These are phyloP conservation scores for Scytalidium lignicola DNA, from an alignment of 2,329 filamentous ascomycete species.

Conservation along the genomic window DNA sequence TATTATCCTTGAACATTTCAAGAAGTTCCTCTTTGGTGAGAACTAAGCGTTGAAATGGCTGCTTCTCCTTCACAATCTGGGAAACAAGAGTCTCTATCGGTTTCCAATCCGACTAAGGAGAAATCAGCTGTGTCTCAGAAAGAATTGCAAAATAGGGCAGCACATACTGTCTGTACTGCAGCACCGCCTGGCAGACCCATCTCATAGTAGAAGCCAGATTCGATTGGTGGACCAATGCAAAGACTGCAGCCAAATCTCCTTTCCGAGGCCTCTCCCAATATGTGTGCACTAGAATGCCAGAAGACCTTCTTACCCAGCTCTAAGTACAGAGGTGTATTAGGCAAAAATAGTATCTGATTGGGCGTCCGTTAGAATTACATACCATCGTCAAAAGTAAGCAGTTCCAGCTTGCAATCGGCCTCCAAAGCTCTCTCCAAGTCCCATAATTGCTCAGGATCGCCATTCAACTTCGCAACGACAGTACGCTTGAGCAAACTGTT, in stretches of 20 bases:
- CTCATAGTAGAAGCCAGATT: conserved; percentile 95
- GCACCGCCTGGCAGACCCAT: conserved; percentile 74
- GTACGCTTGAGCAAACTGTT: conserved; percentile 83
- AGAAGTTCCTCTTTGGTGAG: conserved; percentile 87
- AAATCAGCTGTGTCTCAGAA: neutral
- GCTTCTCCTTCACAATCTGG: conserved; percentile 92
- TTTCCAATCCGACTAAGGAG: conserved; percentile 67
- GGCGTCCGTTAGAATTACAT: neutral
- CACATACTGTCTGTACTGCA: conserved; percentile 50
- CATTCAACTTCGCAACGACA: conserved; percentile 81
- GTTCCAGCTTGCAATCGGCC: conserved; percentile 76
- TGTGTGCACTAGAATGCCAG: conserved; percentile 95
- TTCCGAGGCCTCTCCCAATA: conserved; percentile 92
- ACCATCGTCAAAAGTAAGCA: conserved; percentile 71
- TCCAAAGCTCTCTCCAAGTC: conserved; percentile 89
- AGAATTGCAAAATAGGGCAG: too few relatives aligned
- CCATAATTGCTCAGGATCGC: conserved; percentile 69
- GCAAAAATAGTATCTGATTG: neutral
- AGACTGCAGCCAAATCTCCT: conserved; percentile 85
- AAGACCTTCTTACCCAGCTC: conserved; percentile 80
- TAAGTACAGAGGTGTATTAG: neutral
- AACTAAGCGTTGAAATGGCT: conserved; percentile 84
- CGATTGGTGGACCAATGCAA: conserved; percentile 88
- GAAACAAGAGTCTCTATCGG: conserved; percentile 74
- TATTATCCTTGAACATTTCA: conserved; percentile 97